These are phyloP conservation scores for Pyrus bretschneideri DNA, from an alignment of 306 rosid species.

Conservation along the genomic window DNA sequence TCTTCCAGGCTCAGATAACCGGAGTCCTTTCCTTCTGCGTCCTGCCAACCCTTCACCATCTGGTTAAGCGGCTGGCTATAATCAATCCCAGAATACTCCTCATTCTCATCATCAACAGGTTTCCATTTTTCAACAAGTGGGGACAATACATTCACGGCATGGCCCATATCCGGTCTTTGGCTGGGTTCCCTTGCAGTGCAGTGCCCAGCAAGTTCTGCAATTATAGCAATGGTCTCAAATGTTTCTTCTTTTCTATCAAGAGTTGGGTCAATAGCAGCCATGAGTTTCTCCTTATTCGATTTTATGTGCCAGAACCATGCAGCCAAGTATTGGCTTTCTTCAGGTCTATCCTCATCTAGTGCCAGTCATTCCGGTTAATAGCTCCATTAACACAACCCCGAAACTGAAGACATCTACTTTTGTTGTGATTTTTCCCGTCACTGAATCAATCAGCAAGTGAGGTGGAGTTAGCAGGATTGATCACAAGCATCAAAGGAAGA, in stretches of 20 bases:
- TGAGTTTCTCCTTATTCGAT: slow-evolving; percentile 72
- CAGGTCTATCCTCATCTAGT: slow-evolving; percentile 79
- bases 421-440: slow-evolving; percentile 96
- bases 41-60: slow-evolving; percentile 99
- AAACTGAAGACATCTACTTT: slow-evolving; percentile 97
- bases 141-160: slow-evolving; percentile 73
- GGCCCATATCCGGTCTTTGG: slow-evolving; percentile 96
- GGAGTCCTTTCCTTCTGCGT: slow-evolving; percentile 77
- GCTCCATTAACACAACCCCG: slow-evolving; percentile 97
- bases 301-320: slow-evolving; percentile 98
- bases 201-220: slow-evolving; percentile 91
- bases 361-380: slow-evolving; percentile 91
- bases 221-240: slow-evolving; percentile 47
- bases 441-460: slow-evolving; percentile 44
- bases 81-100: slow-evolving; percentile 85
- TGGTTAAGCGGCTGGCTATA: slow-evolving; percentile 86
- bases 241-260: slow-evolving; percentile 74
- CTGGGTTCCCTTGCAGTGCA: slow-evolving; percentile 92
- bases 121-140: slow-evolving; percentile 97
- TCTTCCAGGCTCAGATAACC: slow-evolving; percentile 65
- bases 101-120: slow-evolving; percentile 64
- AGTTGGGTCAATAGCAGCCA: slow-evolving; percentile 67
- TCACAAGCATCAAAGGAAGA: neutral
- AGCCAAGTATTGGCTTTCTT: slow-evolving; percentile 85
- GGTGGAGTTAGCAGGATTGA: slow-evolving; percentile 23